Percentiles rank a stretch among this genome's conserved stretches.
phyloP scores from a whole-genome alignment of 2,329 filamentous ascomycete genomes.

The Ophiostoma sp. region DNA sequence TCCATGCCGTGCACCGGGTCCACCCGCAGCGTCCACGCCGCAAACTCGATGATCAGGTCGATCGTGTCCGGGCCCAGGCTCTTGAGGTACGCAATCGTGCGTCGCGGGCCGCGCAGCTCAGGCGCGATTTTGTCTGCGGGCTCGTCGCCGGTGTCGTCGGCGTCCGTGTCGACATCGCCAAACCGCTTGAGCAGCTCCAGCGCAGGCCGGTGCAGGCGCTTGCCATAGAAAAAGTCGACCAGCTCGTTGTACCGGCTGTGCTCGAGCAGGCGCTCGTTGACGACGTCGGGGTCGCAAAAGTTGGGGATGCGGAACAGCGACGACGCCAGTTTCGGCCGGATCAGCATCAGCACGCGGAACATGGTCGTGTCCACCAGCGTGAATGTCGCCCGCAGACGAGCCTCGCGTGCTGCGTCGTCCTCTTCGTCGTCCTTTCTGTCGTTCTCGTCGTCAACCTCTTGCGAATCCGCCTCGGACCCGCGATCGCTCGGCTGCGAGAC shows the following conservation, averaged over 20 bases:
- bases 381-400: conserved; percentile 69
- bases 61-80: conserved; percentile 80
- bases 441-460: conserved; percentile 25
- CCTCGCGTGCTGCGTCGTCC: conserved; percentile 53
- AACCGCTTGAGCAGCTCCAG: conserved; percentile 77
- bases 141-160: neutral
- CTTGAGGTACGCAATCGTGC: conserved; percentile 87
- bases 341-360: conserved; percentile 93
- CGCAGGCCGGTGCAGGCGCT: conserved; percentile 84
- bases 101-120: conserved; percentile 68
- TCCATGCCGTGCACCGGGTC: conserved; percentile 79
- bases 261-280: conserved; percentile 87
- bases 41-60: conserved; percentile 85
- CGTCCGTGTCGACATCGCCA: conserved; percentile 51
- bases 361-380: conserved; percentile 87
- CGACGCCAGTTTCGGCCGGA: conserved; percentile 74
- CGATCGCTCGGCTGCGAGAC: neutral
- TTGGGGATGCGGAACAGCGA: conserved; percentile 93
- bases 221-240: conserved; percentile 96
- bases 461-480: neutral
- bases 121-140: conserved; percentile 31
- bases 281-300: conserved; percentile 92
- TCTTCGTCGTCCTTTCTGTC: neutral
- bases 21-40: conserved; percentile 74
- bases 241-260: conserved; percentile 85